A percentile compares a stretch with the other conserved stretches of the same genome.
Evolutionary conservation across 2,329 filamentous ascomycete species (phyloP).

Genomic region (Venturia carpophila): DNA sequence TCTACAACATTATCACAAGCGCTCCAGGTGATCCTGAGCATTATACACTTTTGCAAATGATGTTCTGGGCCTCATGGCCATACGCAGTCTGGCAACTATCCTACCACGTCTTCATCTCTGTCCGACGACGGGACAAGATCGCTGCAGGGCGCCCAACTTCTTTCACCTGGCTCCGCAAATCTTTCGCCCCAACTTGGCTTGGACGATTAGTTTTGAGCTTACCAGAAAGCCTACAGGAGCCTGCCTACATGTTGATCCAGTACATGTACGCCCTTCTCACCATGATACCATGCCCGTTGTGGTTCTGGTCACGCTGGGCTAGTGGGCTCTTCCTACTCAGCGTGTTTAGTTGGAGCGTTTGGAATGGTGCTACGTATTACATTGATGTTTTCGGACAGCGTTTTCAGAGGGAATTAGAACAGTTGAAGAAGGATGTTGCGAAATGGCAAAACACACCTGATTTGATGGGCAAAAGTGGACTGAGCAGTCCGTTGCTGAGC

Average conservation of each 20-base stretch:
- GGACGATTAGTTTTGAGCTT: slow-evolving; percentile 76
- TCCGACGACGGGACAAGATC: slow-evolving; percentile 91
- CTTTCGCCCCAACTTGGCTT: slow-evolving; percentile 83
- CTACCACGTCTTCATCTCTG: slow-evolving; percentile 93
- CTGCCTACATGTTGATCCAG: slow-evolving; percentile 93
- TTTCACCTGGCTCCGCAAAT: slow-evolving; percentile 92
- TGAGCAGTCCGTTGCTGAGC: slow-evolving; percentile 8
- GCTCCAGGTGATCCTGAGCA: slow-evolving; percentile 65
- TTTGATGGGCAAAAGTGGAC: slow-evolving; percentile 9
- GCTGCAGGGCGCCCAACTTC: slow-evolving; percentile 90
- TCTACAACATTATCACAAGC: slow-evolving; percentile 69
- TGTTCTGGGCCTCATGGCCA: slow-evolving; percentile 86
- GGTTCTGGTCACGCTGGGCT: slow-evolving; percentile 84
- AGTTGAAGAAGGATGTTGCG: slow-evolving; percentile 77
- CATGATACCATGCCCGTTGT: slow-evolving; percentile 88
- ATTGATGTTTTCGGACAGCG: slow-evolving; percentile 96
- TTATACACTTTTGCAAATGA: slow-evolving; percentile 76
- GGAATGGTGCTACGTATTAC: slow-evolving; percentile 96
- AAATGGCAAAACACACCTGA: slow-evolving; percentile 63
- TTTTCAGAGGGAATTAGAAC: slow-evolving; percentile 93
- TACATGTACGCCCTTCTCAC: slow-evolving; percentile 85
- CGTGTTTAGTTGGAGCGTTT: slow-evolving; percentile 91
- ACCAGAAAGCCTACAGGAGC: slow-evolving; percentile 69
- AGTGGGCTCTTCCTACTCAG: slow-evolving; percentile 67
- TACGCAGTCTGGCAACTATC: slow-evolving; percentile 87